Conservation (phyloP, 1,284 basidiomycete species). For the Leccinum solheimii region DNA sequence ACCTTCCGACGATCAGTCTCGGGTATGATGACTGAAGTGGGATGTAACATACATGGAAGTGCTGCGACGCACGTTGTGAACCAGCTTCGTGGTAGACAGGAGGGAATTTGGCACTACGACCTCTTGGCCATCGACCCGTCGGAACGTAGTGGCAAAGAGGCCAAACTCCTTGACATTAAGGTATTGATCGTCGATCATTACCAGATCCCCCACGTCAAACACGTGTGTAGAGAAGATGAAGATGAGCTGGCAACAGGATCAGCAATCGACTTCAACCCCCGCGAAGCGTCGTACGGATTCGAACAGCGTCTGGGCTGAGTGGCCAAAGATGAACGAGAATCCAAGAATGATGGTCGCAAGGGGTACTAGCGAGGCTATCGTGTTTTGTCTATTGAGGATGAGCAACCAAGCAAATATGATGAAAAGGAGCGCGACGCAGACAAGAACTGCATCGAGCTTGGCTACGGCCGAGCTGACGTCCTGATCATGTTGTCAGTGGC, state of each 20-base stretch:
- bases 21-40: neutral
- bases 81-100: conserved; percentile 71
- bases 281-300: conserved; percentile 57
- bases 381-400: conserved; percentile 73
- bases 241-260: conserved; percentile 49
- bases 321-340: conserved; percentile 81
- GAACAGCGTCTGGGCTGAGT: conserved; percentile 80
- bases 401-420: conserved; percentile 76
- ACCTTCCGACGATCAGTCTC: conserved; percentile 46
- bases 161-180: conserved; percentile 71
- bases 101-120: conserved; percentile 80
- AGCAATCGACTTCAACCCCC: neutral
- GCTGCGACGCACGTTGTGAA: conserved; percentile 76
- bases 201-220: conserved; percentile 76
- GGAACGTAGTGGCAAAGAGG: conserved; percentile 79
- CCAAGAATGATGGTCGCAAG: conserved; percentile 79
- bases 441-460: conserved; percentile 73
- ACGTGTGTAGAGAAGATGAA: conserved; percentile 85
- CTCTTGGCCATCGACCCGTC: conserved; percentile 77
- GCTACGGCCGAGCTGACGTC: conserved; percentile 72
- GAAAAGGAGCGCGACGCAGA: conserved; percentile 59
- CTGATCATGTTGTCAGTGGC: conserved; percentile 34
- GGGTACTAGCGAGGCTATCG: conserved; percentile 77
- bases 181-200: conserved; percentile 65
- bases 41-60: conserved; percentile 60